Conservation (phyloP, 257 asterid genomes). For the Solanum medicagineum region DNA sequence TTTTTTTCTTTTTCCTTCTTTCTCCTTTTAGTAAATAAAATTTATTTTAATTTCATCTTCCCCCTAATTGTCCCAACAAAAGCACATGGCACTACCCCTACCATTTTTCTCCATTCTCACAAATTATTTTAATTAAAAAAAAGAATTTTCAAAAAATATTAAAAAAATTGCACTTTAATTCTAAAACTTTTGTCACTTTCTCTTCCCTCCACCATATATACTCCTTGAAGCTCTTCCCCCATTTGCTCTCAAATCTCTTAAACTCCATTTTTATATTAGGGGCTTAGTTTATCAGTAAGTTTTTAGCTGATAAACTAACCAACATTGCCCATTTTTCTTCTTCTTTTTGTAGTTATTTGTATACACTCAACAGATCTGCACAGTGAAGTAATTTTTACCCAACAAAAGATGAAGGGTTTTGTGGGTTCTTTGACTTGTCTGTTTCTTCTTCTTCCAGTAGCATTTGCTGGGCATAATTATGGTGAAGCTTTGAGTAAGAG, state of each 20-base stretch:
- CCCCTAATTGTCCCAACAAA: slow-evolving; percentile 30
- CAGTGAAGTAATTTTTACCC: neutral
- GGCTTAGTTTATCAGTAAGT: slow-evolving; percentile 14
- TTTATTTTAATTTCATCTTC: neutral
- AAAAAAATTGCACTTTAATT: slow-evolving; percentile 21
- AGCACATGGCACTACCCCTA: slow-evolving; percentile 60
- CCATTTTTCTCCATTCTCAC: neutral
- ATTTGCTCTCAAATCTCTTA: neutral
- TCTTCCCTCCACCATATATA: slow-evolving; percentile 58
- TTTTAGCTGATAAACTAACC: slow-evolving; percentile 19
- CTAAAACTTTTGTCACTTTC: slow-evolving; percentile 26
- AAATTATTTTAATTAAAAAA: neutral
- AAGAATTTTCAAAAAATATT: neutral
- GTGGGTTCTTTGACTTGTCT: slow-evolving; percentile 35
- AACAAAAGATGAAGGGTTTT: slow-evolving; percentile 28
- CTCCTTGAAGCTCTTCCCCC: slow-evolving; percentile 16
- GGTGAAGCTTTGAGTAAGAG: slow-evolving; percentile 72
- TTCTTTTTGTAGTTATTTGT: neutral
- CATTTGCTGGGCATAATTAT: slow-evolving; percentile 70
- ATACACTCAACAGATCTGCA: slow-evolving; percentile 25
- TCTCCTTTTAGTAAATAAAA: slow-evolving; percentile 15
- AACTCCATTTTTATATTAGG: neutral
- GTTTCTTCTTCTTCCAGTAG: slow-evolving; percentile 29
- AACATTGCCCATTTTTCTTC: slow-evolving; percentile 4
- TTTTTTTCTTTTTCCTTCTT: neutral